Conservation (phyloP, 2,329 filamentous ascomycete genomes). For the Monosporascus sp. region DNA sequence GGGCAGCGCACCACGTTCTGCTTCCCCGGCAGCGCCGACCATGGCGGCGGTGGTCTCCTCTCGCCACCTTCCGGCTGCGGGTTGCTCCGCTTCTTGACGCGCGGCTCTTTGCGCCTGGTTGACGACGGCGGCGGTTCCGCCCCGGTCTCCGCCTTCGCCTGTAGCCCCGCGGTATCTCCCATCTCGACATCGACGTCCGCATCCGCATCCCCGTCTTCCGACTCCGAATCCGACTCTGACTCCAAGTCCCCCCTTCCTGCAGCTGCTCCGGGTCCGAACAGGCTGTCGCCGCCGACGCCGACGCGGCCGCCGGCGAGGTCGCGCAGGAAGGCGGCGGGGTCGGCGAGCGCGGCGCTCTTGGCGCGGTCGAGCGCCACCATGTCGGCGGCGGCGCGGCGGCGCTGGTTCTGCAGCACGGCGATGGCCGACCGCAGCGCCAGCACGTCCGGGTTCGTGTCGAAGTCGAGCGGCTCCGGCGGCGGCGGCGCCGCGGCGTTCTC, state of each 20-base stretch:
- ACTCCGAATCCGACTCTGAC: neutral
- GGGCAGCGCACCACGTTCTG: conserved; percentile 84
- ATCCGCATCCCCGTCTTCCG: conserved; percentile 2
- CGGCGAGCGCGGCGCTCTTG: conserved; percentile 64
- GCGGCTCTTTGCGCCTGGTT: neutral
- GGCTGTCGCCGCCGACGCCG: conserved; percentile 31
- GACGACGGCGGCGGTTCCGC: neutral
- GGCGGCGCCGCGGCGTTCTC: conserved; percentile 31
- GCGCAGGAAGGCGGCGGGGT: conserved; percentile 67
- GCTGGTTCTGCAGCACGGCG: conserved; percentile 81
- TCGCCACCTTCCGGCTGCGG: neutral
- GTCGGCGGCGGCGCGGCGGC: conserved; percentile 70
- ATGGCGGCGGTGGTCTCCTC: conserved; percentile 30
- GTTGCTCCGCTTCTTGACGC: conserved; percentile 7
- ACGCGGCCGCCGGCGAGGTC: conserved; percentile 63
- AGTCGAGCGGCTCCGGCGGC: conserved; percentile 49
- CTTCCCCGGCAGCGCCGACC: conserved; percentile 65
- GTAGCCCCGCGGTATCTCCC: conserved; percentile 12
- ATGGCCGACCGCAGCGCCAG: conserved; percentile 83
- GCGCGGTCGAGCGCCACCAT: conserved; percentile 64
- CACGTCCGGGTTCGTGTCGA: conserved; percentile 72
- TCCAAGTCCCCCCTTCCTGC: conserved; percentile 9
- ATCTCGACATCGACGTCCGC: conserved; percentile 25
- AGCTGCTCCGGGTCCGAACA: conserved; percentile 15
- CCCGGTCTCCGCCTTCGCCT: neutral